phyloP scores from a whole-genome alignment of 2,329 filamentous ascomycete species.

The Piedraia hortae region DNA sequence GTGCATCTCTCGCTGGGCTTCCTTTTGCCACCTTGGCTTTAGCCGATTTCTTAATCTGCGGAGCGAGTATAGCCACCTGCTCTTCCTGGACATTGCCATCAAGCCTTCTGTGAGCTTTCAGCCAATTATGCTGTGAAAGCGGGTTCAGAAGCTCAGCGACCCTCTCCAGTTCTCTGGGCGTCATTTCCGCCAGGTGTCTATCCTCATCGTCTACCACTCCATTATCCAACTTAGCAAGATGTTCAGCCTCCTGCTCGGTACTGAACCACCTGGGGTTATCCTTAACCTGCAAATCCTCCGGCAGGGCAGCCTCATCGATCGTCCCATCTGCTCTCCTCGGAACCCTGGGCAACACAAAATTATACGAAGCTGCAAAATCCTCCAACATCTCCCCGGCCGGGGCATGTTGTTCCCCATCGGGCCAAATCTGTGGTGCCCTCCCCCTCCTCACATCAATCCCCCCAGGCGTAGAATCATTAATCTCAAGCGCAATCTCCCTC shows the following conservation, averaged over 20 bases:
- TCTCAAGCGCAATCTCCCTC: slow-evolving; percentile 10
- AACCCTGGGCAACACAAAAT: neutral
- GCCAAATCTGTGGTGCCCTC: too few species aligned
- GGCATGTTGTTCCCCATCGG: too few species aligned
- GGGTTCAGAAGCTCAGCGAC: slow-evolving; percentile 42
- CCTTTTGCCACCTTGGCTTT: too few species aligned
- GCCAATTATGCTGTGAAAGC: slow-evolving; percentile 85
- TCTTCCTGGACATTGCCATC: too few species aligned
- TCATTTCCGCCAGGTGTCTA: slow-evolving; percentile 13
- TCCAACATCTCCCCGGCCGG: slow-evolving; percentile 1
- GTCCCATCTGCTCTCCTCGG: neutral
- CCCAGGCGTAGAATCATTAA: slow-evolving; percentile 6
- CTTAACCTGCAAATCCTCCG: slow-evolving; percentile 14
- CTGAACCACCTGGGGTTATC: slow-evolving; percentile 30
- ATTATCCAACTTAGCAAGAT: slow-evolving; percentile 25
- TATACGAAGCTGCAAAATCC: too few species aligned
- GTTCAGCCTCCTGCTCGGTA: slow-evolving; percentile 44
- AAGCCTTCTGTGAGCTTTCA: slow-evolving; percentile 17
- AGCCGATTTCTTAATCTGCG: too few species aligned
- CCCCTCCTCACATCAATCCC: too few species aligned
- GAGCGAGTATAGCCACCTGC: too few species aligned
- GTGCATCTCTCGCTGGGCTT: slow-evolving; percentile 4
- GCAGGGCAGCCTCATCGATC: neutral
- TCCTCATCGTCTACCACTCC: slow-evolving; percentile 4
- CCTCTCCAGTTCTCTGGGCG: slow-evolving; percentile 20